These are phyloP conservation scores for Cyclanthera cordifolia DNA, from an alignment of 306 rosid species.

Conservation along the genomic window DNA sequence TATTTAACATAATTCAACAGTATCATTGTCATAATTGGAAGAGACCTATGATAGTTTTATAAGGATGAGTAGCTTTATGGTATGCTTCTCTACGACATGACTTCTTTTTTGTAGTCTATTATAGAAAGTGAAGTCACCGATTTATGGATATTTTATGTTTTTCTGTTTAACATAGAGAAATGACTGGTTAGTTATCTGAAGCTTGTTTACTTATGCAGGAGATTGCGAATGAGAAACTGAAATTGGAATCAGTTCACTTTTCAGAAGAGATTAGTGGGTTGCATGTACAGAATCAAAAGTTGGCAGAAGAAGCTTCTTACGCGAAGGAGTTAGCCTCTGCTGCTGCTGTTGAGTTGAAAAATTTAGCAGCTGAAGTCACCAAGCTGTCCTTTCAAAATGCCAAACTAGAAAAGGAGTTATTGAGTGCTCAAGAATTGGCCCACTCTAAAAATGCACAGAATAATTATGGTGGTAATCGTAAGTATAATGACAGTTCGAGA, in stretches of 20 bases:
- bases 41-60: background rate
- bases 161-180: background rate
- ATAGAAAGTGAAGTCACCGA: background rate
- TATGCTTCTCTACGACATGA: background rate
- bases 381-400: slow-evolving; percentile 76
- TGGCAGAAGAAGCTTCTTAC: slow-evolving; percentile 94
- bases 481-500: slow-evolving; percentile 48
- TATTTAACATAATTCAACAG: background rate
- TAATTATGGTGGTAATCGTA: slow-evolving; percentile 57
- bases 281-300: slow-evolving; percentile 85
- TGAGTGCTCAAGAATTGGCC: slow-evolving; percentile 58
- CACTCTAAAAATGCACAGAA: slow-evolving; percentile 50
- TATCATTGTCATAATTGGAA: background rate
- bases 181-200: slow-evolving; percentile 13
- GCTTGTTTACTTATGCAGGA: slow-evolving; percentile 37
- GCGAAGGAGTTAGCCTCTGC: slow-evolving; percentile 98
- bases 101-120: background rate
- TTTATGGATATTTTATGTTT: background rate
- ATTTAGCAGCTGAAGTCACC: slow-evolving; percentile 95
- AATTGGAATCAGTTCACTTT: slow-evolving; percentile 68
- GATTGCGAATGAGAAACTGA: slow-evolving; percentile 79
- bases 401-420: slow-evolving; percentile 75
- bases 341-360: slow-evolving; percentile 95
- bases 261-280: slow-evolving; percentile 93
- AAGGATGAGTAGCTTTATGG: background rate